Evolutionary conservation across 208 protist species (phyloP).

Genomic region (Tetramitus jugosus): DNA sequence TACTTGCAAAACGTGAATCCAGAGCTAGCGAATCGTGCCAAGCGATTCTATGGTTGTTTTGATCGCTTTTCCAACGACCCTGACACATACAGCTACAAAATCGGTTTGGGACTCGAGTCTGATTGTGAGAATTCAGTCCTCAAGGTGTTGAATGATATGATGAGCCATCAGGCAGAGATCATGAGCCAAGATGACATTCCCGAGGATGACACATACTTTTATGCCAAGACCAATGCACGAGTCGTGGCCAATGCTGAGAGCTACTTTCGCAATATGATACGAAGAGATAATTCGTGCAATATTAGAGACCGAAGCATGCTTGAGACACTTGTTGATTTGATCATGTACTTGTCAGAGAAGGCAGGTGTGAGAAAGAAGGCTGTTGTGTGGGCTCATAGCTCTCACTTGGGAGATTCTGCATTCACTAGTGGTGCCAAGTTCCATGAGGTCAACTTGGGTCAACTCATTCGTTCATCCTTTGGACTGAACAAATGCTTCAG

Average conservation of each 20-base stretch:
- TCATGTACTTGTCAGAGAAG: not conserved
- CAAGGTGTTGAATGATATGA: not conserved
- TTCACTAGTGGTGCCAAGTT: not conserved
- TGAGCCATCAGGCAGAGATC: too few species aligned
- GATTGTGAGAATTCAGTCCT: not conserved
- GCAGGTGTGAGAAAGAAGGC: not conserved
- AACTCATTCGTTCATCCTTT: constrained; percentile 24
- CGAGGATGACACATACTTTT: not conserved
- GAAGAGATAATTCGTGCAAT: constrained; percentile 1
- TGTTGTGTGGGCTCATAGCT: constrained; percentile 36
- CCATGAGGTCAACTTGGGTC: constrained; percentile 2
- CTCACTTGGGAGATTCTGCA: constrained; percentile 30
- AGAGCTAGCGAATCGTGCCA: too few species aligned
- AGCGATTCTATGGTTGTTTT: too few species aligned
- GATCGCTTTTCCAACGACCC: too few species aligned
- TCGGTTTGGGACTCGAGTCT: too few species aligned
- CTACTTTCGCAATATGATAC: not conserved
- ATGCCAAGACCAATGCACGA: not conserved
- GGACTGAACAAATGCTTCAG: constrained; percentile 22
- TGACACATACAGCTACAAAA: too few species aligned
- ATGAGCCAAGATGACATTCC: not conserved
- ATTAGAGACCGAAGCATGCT: not conserved
- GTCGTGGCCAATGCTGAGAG: constrained; percentile 18
- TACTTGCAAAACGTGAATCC: too few species aligned
- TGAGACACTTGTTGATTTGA: not conserved